Percentiles rank a stretch among this genome's conserved stretches.
phyloP scores from a whole-genome alignment of 2,329 filamentous ascomycete genomes.

The Sporothrix schenckii region DNA sequence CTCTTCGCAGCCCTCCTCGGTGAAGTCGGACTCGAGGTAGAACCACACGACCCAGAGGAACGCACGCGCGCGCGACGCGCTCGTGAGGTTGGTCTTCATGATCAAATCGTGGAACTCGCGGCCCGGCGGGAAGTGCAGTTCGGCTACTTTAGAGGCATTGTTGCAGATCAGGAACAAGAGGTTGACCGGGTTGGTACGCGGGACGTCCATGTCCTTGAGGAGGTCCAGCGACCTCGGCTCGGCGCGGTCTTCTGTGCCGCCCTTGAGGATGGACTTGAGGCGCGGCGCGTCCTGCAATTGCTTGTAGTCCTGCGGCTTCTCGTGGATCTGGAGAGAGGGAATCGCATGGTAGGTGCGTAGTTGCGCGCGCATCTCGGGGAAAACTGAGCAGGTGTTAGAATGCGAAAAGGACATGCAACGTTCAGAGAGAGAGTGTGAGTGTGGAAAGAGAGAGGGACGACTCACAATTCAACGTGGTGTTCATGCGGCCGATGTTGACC shows the following conservation, averaged over 20 bases:
- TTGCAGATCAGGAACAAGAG: constrained; percentile 93
- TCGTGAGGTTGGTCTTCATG: constrained; percentile 84
- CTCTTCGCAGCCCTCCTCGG: constrained; percentile 79
- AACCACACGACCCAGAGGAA: constrained; percentile 99
- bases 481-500: constrained; percentile 98
- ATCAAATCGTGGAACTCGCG: constrained; percentile 95
- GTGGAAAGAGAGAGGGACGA: constrained; percentile 30
- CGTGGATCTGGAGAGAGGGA: constrained; percentile 89
- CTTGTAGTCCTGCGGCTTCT: constrained; percentile 95
- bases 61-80: constrained; percentile 77
- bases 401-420: constrained; percentile 5
- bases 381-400: constrained; percentile 63
- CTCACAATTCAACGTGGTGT: constrained; percentile 95
- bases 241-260: constrained; percentile 83
- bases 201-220: constrained; percentile 67
- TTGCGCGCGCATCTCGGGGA: constrained; percentile 98
- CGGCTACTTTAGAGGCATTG: constrained; percentile 86
- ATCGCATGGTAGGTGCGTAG: constrained; percentile 97
- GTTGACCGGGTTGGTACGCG: constrained; percentile 94
- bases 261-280: constrained; percentile 95
- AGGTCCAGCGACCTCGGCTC: constrained; percentile 84
- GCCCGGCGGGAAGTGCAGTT: constrained; percentile 82
- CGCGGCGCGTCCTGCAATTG: constrained; percentile 95
- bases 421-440: constrained; percentile 34
- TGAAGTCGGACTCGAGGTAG: constrained; percentile 95